Conservation (phyloP, 1,139 yeast genomes). For the Yamadazyma diddensiae region DNA sequence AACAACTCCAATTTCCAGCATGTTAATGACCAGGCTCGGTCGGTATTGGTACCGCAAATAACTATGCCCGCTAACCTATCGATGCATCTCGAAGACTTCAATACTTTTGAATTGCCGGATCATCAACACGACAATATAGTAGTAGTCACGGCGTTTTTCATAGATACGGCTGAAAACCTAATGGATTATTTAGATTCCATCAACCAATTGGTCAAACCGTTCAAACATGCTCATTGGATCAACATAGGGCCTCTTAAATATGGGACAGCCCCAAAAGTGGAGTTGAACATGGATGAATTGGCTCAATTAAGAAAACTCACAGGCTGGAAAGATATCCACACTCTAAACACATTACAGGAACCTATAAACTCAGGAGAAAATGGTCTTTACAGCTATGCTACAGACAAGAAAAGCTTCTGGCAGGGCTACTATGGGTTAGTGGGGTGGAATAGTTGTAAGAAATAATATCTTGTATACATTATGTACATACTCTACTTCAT, state of each 20-base stretch:
- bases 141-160: constrained; percentile 69
- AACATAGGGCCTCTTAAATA: constrained; percentile 86
- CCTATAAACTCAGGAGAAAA: constrained; percentile 11
- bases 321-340: constrained; percentile 63
- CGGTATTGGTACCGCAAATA: constrained; percentile 33
- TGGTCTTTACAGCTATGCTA: constrained; percentile 48
- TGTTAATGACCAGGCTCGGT: constrained; percentile 51
- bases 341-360: constrained; percentile 32
- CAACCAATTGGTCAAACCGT: constrained; percentile 39
- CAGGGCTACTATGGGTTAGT: constrained; percentile 72
- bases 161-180: constrained; percentile 85
- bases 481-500: constrained; percentile 13
- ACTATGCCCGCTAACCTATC: constrained; percentile 45
- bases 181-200: constrained; percentile 69
- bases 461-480: background rate
- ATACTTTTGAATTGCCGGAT: constrained; percentile 38
- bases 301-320: constrained; percentile 42
- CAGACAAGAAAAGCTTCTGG: constrained; percentile 66
- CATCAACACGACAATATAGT: constrained; percentile 43
- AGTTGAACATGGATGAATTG: constrained; percentile 66
- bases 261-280: constrained; percentile 82
- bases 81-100: constrained; percentile 65
- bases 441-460: constrained; percentile 36
- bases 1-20: constrained; percentile 66
- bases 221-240: constrained; percentile 64